Base-by-base conservation (phyloP, 371 early-diverging fungal genomes). In the Coemansia sp. region DNA sequence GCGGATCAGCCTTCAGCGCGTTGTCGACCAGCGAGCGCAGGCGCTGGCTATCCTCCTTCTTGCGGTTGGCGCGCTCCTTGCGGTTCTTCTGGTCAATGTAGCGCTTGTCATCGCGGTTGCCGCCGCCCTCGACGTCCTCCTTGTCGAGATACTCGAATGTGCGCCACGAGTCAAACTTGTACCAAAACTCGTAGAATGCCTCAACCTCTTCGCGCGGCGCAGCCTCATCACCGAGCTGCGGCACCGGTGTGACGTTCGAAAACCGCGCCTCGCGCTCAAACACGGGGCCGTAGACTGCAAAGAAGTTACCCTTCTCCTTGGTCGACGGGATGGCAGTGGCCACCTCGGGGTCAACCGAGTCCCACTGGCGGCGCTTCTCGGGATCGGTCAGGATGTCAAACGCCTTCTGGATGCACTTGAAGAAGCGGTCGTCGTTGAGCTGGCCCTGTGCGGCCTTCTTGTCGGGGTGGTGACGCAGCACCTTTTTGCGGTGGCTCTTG, bases 381-480 rank as follows among this genome's bases (percentile, higher is more conserved):
- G 90, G 91, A 84, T 97, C 94, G 76, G 89, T 88, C 72, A 99
- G 83, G 14, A 95, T 87, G 69, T 98, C 96, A 76, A 88, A 91
- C 20, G 99, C 99, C 84, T 95, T 96, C 75, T 95, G 94, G 68
- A 97, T 90, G 81, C 99, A 98, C 86, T 98, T 98, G 91, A 97
- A 98, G 86, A 95, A 94, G 34, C 89, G 84, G 83, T 98, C 98
- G 66, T 94, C 93, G 76, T 87, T 87, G 70, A 85, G 85, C 59
- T 89, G 83, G 31, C 85, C 86, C 45, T 81, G 77, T 38, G 91
- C 90, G 79, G 93, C 93, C 81, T 85, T 71, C 87, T 93, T 93
- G 72, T 93, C 94, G 42, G 93, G 94, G 68, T 93, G 94, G 81
- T 92, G 90, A 41, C 85, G 82, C 55, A 94, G 83, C 55, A 93